These are phyloP conservation scores for Xylariaceae sp. DNA, from an alignment of 2,329 filamentous ascomycete species.

Conservation along the genomic window DNA sequence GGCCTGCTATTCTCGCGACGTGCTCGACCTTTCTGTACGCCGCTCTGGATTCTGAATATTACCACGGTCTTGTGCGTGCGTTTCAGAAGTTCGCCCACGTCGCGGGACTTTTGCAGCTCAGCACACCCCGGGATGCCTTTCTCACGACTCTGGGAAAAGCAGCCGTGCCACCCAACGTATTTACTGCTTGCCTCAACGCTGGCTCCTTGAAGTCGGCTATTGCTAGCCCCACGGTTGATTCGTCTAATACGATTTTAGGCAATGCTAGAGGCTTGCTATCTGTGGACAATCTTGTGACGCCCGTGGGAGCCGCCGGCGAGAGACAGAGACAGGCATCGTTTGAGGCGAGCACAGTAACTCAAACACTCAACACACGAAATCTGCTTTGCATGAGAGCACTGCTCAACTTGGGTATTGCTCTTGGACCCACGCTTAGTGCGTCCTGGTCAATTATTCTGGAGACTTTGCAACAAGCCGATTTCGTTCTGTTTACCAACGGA, in stretches of 20 bases:
- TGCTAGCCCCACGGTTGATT: conserved; percentile 46
- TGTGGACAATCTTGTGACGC: conserved; percentile 63
- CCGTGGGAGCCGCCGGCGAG: conserved; percentile 51
- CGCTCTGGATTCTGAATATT: conserved; percentile 86
- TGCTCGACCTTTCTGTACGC: conserved; percentile 95
- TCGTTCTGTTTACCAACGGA: conserved; percentile 66
- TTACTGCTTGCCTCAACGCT: conserved; percentile 54
- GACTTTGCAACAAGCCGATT: conserved; percentile 86
- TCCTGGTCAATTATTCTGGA: conserved; percentile 91
- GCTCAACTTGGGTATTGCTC: conserved; percentile 89
- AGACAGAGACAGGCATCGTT: conserved; percentile 54
- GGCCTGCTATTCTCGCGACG: conserved; percentile 90
- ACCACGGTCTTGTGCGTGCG: conserved; percentile 82
- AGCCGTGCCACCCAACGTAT: conserved; percentile 76
- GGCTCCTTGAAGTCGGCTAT: conserved; percentile 41
- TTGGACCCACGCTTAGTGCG: conserved; percentile 77
- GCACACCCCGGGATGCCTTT: conserved; percentile 87
- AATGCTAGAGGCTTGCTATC: conserved; percentile 69
- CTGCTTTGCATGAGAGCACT: conserved; percentile 83
- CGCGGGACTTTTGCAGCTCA: conserved; percentile 76
- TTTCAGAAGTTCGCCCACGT: conserved; percentile 96
- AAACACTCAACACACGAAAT: conserved; percentile 76
- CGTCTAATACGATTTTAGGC: conserved; percentile 54
- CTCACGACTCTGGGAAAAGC: conserved; percentile 90
- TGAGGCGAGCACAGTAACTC: conserved; percentile 43